Conservation (phyloP, 2,329 filamentous ascomycete species). For the Venturia oleaginea region DNA sequence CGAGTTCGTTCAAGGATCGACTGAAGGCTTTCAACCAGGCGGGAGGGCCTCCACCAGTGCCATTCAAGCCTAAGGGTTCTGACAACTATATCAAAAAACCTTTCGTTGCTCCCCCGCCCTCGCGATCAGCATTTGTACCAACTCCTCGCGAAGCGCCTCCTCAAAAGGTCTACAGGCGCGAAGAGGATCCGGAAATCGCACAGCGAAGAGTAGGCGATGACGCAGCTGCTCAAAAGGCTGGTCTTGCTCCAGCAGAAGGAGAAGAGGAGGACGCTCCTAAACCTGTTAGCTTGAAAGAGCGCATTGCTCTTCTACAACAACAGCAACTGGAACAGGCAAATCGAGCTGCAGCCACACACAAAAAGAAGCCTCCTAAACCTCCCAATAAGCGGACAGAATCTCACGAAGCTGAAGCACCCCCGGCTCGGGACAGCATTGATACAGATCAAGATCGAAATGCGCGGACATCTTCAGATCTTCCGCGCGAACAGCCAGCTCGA, state of each 20-base stretch:
- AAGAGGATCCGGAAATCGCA: constrained; percentile 65
- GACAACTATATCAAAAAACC: constrained; percentile 86
- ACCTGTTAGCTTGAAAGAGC: constrained; percentile 85
- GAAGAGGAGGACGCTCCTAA: constrained; percentile 76
- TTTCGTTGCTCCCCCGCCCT: constrained; percentile 90
- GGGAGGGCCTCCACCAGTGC: constrained; percentile 74
- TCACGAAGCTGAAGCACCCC: constrained; percentile 24
- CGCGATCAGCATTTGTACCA: constrained; percentile 82
- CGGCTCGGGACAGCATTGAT: constrained; percentile 27
- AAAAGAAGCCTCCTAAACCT: constrained; percentile 68
- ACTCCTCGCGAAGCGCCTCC: constrained; percentile 57
- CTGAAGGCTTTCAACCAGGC: constrained; percentile 96
- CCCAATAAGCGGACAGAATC: constrained; percentile 55
- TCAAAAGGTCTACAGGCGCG: constrained; percentile 70
- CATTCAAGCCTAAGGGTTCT: constrained; percentile 68
- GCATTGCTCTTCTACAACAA: constrained; percentile 87
- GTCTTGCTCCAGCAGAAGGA: constrained; percentile 46
- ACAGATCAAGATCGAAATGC: constrained; percentile 28
- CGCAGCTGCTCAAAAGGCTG: constrained; percentile 61
- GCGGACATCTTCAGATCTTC: constrained; percentile 30
- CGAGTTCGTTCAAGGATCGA: constrained; percentile 84
- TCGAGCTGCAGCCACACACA: constrained; percentile 64
- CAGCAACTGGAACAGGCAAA: constrained; percentile 86
- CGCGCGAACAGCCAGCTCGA: constrained; percentile 23
- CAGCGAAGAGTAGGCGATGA: constrained; percentile 57